phyloP scores from a whole-genome alignment of 1,284 basidiomycete species.

The Ustilago esculenta region DNA sequence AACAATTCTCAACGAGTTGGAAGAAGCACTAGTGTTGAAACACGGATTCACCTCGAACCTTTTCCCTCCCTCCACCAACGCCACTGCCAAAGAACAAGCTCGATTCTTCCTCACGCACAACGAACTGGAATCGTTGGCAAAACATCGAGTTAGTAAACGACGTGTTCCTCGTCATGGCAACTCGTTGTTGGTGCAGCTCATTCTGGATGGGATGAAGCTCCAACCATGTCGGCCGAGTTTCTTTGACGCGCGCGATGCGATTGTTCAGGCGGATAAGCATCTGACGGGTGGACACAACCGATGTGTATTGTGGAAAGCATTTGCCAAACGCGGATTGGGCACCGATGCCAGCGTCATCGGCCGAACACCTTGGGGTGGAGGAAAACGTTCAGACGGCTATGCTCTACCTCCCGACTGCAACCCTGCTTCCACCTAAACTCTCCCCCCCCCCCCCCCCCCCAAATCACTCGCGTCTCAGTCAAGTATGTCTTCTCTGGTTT shows the following conservation, averaged over 20 bases:
- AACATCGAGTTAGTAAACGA: constrained; percentile 70
- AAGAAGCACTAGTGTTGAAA: constrained; percentile 52
- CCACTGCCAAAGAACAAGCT: constrained; percentile 37
- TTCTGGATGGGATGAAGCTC: constrained; percentile 91
- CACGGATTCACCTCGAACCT: constrained; percentile 52
- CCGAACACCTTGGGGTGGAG: constrained; percentile 93
- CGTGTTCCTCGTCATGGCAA: constrained; percentile 92
- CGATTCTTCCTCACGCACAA: constrained; percentile 53
- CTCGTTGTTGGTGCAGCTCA: constrained; percentile 84
- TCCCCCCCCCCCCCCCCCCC: no score
- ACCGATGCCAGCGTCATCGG: constrained; percentile 68
- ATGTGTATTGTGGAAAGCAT: constrained; percentile 88
- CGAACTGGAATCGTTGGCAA: constrained; percentile 66
- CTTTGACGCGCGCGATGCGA: constrained; percentile 90
- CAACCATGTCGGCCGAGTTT: constrained; percentile 89
- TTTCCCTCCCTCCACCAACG: constrained; percentile 52
- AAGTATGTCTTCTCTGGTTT: neutral
- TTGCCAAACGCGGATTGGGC: constrained; percentile 79
- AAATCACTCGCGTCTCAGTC: neutral
- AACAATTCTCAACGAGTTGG: constrained; percentile 80
- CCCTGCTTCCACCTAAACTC: constrained; percentile 9
- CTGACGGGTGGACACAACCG: constrained; percentile 91
- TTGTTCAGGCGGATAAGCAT: constrained; percentile 89
- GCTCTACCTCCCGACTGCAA: constrained; percentile 68
- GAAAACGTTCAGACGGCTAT: constrained; percentile 71